phyloP scores from a whole-genome alignment of 306 rosid species.

The Malus domestica region ASM211411v1 NC_041799.1:35866001-35866500 shows the following conservation, averaged over 20 bases:
- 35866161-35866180: constrained; percentile 85
- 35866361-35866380: background rate
- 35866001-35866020: constrained; percentile 68
- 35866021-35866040: constrained; percentile 71
- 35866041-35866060: constrained; percentile 58
- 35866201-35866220: constrained; percentile 41
- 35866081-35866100: constrained; percentile 80
- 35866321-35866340: background rate
- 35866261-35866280: constrained; percentile 42
- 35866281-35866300: background rate
- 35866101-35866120: constrained; percentile 68
- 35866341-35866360: background rate
- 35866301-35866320: background rate
- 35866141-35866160: constrained; percentile 76
- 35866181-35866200: constrained; percentile 53
- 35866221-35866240: constrained; percentile 53
- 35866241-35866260: constrained; percentile 66
- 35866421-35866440: background rate
- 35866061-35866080: constrained; percentile 85
- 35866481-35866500: constrained; percentile 88
- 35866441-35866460: background rate
- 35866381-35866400: background rate
- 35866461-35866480: constrained; percentile 82
- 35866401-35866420: background rate
- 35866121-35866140: constrained; percentile 68